These are phyloP conservation scores for Stemphylium vesicarium DNA, from an alignment of 2,329 filamentous ascomycete species.

Conservation along the genomic window DNA sequence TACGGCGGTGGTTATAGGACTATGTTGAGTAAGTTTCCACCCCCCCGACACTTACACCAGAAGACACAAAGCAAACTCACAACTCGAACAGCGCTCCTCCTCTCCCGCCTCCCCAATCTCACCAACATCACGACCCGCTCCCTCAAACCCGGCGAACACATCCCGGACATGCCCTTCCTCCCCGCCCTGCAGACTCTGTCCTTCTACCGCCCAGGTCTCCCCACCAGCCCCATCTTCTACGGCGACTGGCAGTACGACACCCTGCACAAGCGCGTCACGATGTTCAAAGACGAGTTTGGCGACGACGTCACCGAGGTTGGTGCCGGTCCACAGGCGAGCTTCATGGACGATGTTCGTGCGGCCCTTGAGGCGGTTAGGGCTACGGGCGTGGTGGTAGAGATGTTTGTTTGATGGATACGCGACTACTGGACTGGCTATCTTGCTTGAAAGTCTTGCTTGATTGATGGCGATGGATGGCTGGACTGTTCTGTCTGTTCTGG, in stretches of 20 bases:
- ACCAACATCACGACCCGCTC: slow-evolving; percentile 16
- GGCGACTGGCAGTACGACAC: slow-evolving; percentile 30
- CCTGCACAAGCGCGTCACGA: slow-evolving; percentile 15
- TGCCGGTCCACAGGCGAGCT: slow-evolving; percentile 22
- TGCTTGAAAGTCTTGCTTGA: no score
- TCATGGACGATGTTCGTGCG: slow-evolving; percentile 20
- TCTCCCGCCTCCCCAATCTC: slow-evolving; percentile 16
- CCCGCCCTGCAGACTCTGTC: slow-evolving; percentile 18
- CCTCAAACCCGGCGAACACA: slow-evolving; percentile 24
- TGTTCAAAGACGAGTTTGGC: slow-evolving; percentile 24
- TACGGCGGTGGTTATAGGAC: slow-evolving; percentile 18
- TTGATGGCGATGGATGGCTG: no score
- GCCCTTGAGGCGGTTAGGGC: slow-evolving; percentile 5
- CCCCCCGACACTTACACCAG: no score
- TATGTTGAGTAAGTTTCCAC: slow-evolving; percentile 9
- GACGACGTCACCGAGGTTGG: slow-evolving; percentile 11
- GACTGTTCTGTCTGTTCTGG: no score
- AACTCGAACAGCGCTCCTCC: background rate
- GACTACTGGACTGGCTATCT: no score
- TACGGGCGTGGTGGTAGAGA: background rate
- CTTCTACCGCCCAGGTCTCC: slow-evolving; percentile 12
- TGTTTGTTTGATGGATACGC: no score
- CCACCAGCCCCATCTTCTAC: slow-evolving; percentile 22
- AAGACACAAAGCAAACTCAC: background rate
- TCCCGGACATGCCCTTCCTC: slow-evolving; percentile 16